Percentiles rank a stretch among this genome's conserved stretches.
These are phyloP conservation scores for Peziza echinospora DNA, from an alignment of 495 filamentous ascomycete genomes.

Conservation along the genomic window DNA sequence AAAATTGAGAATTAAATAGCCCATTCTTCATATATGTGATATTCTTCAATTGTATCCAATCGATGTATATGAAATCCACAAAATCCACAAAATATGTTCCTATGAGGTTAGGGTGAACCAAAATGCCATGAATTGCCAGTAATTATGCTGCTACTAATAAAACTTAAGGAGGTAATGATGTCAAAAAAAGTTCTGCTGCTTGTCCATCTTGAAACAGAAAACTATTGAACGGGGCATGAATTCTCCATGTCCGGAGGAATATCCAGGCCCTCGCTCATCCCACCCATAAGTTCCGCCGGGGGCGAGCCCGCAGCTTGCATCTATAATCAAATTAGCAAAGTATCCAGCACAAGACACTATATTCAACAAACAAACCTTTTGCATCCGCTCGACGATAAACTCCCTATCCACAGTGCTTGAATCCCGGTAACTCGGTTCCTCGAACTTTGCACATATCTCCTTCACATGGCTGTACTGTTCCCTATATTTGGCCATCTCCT, in stretches of 20 bases:
- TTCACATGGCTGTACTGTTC: conserved; percentile 60
- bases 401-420: conserved; percentile 60
- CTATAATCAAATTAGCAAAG: conserved; percentile 21
- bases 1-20: too few species aligned
- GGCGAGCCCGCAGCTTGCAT: conserved; percentile 93
- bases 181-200: too few species aligned
- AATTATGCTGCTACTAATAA: too few species aligned
- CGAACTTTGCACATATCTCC: conserved; percentile 78
- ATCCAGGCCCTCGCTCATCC: conserved; percentile 60
- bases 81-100: too few species aligned
- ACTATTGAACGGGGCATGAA: conserved; percentile 54
- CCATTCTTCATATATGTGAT: too few species aligned
- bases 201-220: too few species aligned
- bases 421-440: conserved; percentile 56
- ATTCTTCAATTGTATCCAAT: too few species aligned
- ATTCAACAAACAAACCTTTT: conserved; percentile 43
- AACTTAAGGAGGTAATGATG: too few species aligned
- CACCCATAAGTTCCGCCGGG: conserved; percentile 71
- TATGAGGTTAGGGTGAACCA: too few species aligned
- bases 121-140: too few species aligned
- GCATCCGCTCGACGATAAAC: conserved; percentile 92
- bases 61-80: too few species aligned
- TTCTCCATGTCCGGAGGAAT: conserved; percentile 46
- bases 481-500: conserved; percentile 59
- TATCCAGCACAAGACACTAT: conserved; percentile 1